Evolutionary conservation across 306 rosid genomes (phyloP), one percentile per base, ranked within the genome.

Genomic region (Inga laurina): DNA sequence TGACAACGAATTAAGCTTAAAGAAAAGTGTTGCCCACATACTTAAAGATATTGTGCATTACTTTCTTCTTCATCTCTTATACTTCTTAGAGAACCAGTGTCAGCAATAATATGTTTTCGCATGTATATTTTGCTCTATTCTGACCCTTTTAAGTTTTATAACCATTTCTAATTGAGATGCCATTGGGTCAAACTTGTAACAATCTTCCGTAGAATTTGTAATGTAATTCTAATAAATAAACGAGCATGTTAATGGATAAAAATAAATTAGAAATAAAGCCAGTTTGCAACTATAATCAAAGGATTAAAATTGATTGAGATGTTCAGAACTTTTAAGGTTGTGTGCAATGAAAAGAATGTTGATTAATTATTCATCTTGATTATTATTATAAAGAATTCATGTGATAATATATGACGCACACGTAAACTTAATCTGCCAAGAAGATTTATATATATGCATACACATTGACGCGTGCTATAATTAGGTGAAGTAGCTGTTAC

Each of bases 21-120:
- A 39, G 0, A 0, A 37, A 37, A 37, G 8, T 37, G 1, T 0
- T 5, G 0, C 8, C 8, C 8, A 5, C 1, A 5, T 0, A 27
- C 8, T 37, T 37, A 0, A 37, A 37, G 8, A 37, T 1, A 37
- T 0, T 5, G 1, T 37, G 1, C 0, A 5, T 0, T 37, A 37
- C 41, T 37, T 37, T 37, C 8, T 37, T 5, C 8, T 5, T 37
- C 8, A 37, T 37, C 41, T 5, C 41, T 37, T 37, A 3, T 35
- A 35, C 37, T 35, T 35, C 37, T 4, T 35, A 35, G 37, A 35
- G 37, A 35, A 3, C 37, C 37, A 35, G 5, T 35, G 37, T 35
- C 5, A 35, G 37, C 37, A 35, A 35, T 4, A 35, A 35, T 35
- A 3, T 35, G 37, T 35, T 35, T 35, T 35, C 37, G 37, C 37